Base-by-base conservation (phyloP, 768 basidiomycete species). In the Aureoboletus auriporus region DNA sequence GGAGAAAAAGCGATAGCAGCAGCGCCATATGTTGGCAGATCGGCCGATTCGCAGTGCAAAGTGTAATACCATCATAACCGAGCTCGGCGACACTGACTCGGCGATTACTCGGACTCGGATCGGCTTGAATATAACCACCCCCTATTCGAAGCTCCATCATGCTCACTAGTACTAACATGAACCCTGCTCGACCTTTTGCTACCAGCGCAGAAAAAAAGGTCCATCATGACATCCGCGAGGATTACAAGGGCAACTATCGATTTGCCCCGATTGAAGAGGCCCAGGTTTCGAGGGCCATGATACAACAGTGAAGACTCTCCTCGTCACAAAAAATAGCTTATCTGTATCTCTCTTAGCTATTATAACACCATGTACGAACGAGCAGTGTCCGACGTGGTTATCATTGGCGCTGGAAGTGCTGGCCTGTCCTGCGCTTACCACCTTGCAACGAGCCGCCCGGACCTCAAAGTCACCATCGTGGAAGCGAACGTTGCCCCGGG, bases 401-500 rank as follows among this genome's bases (percentile, higher is more conserved):
- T 89, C 57, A 75, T 89, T 54, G 87, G 87, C 6, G 84, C 83
- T 6, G 86, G 86, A 34, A 81, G 79, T 52, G 75, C 76, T 17
- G 86, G 86, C 17, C 68, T 89, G 43, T 83, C 82, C 8, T 86
- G 83, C 62, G 87, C 88, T 20, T 88, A 87, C 69, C 77, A 79
- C 53, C 74, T 91, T 43, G 84, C 80, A 8, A 83, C 72, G 51
- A 73, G 64, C 40, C 78, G 83, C 12, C 87, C 86, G 26, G 83
- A 89, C 55, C 72, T 86, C 53, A 82, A 80, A 57, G 59, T 78
- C 53, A 76, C 78, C 42, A 78, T 89, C 60, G 70, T 88, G 55
- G 86, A 89, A 67, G 87, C 87, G 16, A 82, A 77, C 55, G 86
- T 89, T n/a, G 82, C 87, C 2, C 87, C 86, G 1, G 84, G 84